Conservation (phyloP, 805 yeast genomes). For the Komagataella populi region DNA sequence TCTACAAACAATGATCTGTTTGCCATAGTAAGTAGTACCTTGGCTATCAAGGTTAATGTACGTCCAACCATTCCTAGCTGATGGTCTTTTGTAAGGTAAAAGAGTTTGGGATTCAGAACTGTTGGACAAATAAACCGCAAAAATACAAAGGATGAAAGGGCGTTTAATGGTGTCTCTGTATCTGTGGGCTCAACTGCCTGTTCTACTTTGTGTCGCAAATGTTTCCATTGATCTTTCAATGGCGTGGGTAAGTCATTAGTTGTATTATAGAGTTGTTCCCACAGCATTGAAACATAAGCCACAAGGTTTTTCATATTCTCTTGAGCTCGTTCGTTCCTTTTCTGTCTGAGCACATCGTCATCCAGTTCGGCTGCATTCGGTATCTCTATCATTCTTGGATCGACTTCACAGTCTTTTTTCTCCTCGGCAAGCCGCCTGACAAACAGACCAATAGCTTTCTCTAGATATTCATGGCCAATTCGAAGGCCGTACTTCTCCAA, state of each 20-base stretch:
- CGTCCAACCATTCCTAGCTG: conserved; percentile 63
- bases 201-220: conserved; percentile 52
- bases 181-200: conserved; percentile 44
- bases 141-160: conserved; percentile 75
- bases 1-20: conserved; percentile 61
- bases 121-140: conserved; percentile 86
- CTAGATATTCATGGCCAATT: conserved; percentile 69
- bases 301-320: conserved; percentile 29
- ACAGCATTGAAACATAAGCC: conserved; percentile 39
- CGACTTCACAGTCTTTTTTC: conserved; percentile 60
- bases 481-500: conserved; percentile 65
- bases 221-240: conserved; percentile 49
- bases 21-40: conserved; percentile 65
- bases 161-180: conserved; percentile 39
- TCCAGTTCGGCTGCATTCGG: conserved; percentile 20
- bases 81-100: conserved; percentile 56
- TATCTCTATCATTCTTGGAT: conserved; percentile 34
- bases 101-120: conserved; percentile 76
- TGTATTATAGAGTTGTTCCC: conserved; percentile 53
- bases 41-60: conserved; percentile 71
- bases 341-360: conserved; percentile 5
- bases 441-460: conserved; percentile 58
- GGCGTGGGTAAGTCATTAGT: conserved; percentile 64
- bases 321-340: conserved; percentile 7
- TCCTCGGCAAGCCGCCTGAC: conserved; percentile 36